A percentile compares a stretch with the other conserved stretches of the same genome.
Evolutionary conservation across 495 filamentous ascomycete species (phyloP).

Genomic region (Staphylotrichum longicolle): DNA sequence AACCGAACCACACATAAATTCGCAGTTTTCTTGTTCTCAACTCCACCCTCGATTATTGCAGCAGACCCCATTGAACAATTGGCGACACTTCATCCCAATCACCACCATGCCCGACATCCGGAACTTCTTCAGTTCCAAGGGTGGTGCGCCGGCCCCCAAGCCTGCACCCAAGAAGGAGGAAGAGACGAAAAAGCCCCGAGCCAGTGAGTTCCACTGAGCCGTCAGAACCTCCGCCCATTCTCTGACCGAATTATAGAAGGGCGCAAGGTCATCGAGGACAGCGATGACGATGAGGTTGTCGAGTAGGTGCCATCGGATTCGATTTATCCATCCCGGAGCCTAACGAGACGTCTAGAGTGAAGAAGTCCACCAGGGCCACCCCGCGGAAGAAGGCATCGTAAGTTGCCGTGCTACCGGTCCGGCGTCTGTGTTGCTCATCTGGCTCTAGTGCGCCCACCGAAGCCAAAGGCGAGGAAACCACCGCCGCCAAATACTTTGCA

Average conservation of each 20-base stretch:
- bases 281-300: slow-evolving; percentile 63
- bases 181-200: slow-evolving; percentile 43
- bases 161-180: slow-evolving; percentile 50
- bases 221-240: neutral
- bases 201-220: slow-evolving; percentile 33
- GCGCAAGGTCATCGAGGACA: slow-evolving; percentile 73
- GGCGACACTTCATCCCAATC: neutral
- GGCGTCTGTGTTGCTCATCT: neutral
- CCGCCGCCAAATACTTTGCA: slow-evolving; percentile 51
- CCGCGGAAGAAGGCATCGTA: slow-evolving; percentile 46
- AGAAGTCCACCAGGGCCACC: slow-evolving; percentile 41
- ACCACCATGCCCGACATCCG: slow-evolving; percentile 74
- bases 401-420: slow-evolving; percentile 15
- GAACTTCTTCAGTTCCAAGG: slow-evolving; percentile 71
- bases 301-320: slow-evolving; percentile 33
- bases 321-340: neutral
- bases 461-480: slow-evolving; percentile 45
- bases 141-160: slow-evolving; percentile 45
- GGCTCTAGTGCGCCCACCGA: slow-evolving; percentile 25
- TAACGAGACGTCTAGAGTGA: slow-evolving; percentile 30
- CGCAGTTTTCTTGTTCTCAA: neutral
- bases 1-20: neutral
- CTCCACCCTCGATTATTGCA: neutral
- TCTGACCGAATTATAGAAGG: slow-evolving; percentile 47
- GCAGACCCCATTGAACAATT: neutral